phyloP scores from a whole-genome alignment of 75 land plant species.

The Selaginella moellendorffii region DNA sequence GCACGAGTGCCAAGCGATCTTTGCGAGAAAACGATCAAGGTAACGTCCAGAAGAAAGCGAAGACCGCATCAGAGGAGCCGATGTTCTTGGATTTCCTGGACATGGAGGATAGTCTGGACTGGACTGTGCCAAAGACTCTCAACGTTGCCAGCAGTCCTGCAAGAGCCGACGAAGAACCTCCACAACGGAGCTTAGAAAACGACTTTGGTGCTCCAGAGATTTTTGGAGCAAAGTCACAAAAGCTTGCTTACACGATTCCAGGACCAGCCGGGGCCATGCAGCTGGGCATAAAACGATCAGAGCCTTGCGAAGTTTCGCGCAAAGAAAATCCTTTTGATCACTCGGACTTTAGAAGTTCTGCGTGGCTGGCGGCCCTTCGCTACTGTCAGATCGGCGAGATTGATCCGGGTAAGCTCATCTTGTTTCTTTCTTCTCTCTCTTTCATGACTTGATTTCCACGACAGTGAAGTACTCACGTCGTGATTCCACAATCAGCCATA shows the following conservation, averaged over 20 bases:
- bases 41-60: neutral
- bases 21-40: neutral
- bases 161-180: neutral
- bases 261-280: conserved; percentile 13
- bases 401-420: neutral
- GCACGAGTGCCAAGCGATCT: neutral
- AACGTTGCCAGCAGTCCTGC: neutral
- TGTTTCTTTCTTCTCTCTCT: neutral
- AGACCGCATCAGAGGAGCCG: neutral
- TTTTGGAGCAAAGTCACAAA: neutral
- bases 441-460: neutral
- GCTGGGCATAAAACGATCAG: neutral
- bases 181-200: neutral
- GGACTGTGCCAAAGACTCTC: too few relatives aligned
- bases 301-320: neutral
- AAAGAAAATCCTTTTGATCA: neutral
- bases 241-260: conserved; percentile 11
- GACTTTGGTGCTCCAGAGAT: neutral
- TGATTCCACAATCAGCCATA: conserved; percentile 6
- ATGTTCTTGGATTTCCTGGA: neutral
- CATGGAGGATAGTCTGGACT: neutral
- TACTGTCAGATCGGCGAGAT: neutral
- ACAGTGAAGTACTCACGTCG: conserved; percentile 1
- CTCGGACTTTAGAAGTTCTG: conserved; percentile 1
- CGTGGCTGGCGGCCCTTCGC: conserved; percentile 6